Evolutionary conservation across 2,329 filamentous ascomycete genomes (phyloP).

Genomic region (Aureobasidium sp.): DNA sequence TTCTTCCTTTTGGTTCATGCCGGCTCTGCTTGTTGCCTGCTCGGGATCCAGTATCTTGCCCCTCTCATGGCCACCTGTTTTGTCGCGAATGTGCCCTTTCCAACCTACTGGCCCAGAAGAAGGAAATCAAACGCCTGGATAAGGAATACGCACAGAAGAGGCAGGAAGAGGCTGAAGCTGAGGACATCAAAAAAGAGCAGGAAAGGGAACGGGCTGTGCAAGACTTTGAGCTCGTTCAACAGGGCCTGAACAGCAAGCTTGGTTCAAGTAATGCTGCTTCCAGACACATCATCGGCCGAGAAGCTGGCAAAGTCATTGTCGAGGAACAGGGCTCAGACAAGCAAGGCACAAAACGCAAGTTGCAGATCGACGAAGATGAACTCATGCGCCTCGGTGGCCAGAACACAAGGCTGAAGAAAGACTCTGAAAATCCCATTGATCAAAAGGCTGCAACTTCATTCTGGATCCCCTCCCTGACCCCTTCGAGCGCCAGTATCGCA

Average conservation of each 20-base stretch:
- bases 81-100: slow-evolving; percentile 88
- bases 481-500: slow-evolving; percentile 36
- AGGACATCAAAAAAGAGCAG: slow-evolving; percentile 52
- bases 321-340: slow-evolving; percentile 26
- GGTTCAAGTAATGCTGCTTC: slow-evolving; percentile 30
- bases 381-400: slow-evolving; percentile 66
- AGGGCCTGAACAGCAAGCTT: slow-evolving; percentile 45
- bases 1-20: slow-evolving; percentile 85
- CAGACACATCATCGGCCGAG: slow-evolving; percentile 39
- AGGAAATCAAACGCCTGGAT: slow-evolving; percentile 79
- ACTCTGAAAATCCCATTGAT: slow-evolving; percentile 56
- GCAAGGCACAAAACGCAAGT: slow-evolving; percentile 64
- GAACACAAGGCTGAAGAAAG: slow-evolving; percentile 59
- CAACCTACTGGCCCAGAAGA: slow-evolving; percentile 84
- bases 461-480: slow-evolving; percentile 84
- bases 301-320: slow-evolving; percentile 28
- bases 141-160: slow-evolving; percentile 54
- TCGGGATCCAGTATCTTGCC: slow-evolving; percentile 74
- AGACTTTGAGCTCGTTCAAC: slow-evolving; percentile 81
- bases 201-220: slow-evolving; percentile 67
- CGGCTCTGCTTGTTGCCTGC: slow-evolving; percentile 77
- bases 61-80: slow-evolving; percentile 74
- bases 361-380: slow-evolving; percentile 72
- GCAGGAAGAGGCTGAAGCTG: slow-evolving; percentile 56
- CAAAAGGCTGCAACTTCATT: slow-evolving; percentile 74